Conservation (phyloP, 108 stramenopile species). For the Cyclotella sp. region DNA sequence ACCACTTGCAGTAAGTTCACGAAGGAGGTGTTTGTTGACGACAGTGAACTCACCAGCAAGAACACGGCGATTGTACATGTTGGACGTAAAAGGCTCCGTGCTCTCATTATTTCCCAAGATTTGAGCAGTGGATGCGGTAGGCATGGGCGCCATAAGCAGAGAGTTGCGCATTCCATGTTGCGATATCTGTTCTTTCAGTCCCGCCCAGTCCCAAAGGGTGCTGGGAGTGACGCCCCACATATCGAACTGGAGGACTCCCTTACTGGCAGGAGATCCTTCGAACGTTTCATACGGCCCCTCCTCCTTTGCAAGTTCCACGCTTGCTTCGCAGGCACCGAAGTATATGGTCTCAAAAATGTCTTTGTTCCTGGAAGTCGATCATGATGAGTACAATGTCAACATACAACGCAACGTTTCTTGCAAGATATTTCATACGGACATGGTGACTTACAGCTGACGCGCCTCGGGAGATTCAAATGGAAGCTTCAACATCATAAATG, state of each 20-base stretch:
- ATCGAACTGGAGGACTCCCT: constrained; percentile 98
- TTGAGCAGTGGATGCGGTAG: constrained; percentile 99
- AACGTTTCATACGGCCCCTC: constrained; percentile 96
- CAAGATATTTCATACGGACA: neutral
- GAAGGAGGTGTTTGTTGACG: constrained; percentile 98
- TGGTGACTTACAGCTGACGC: constrained; percentile 57
- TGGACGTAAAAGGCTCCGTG: constrained; percentile 99
- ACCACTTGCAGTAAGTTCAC: constrained; percentile 93
- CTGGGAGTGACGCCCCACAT: constrained; percentile 95
- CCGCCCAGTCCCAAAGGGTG: constrained; percentile 96
- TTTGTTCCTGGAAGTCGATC: constrained; percentile 62
- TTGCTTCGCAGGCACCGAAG: constrained; percentile 95
- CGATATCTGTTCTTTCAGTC: constrained; percentile 83
- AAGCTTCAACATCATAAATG: constrained; percentile 93
- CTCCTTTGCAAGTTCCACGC: constrained; percentile 90
- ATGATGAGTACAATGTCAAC: neutral
- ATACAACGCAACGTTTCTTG: neutral
- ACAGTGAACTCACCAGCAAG: constrained; percentile 99
- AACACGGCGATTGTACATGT: constrained; percentile 99
- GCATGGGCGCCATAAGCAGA: constrained; percentile 98
- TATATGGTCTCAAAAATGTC: constrained; percentile 99
- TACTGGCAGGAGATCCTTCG: constrained; percentile 93
- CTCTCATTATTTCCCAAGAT: constrained; percentile 99
- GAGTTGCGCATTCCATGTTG: constrained; percentile 97
- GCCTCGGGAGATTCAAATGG: constrained; percentile 95